Conservation (phyloP, 1,139 yeast genomes). For the Geotrichum klebahnii region DNA sequence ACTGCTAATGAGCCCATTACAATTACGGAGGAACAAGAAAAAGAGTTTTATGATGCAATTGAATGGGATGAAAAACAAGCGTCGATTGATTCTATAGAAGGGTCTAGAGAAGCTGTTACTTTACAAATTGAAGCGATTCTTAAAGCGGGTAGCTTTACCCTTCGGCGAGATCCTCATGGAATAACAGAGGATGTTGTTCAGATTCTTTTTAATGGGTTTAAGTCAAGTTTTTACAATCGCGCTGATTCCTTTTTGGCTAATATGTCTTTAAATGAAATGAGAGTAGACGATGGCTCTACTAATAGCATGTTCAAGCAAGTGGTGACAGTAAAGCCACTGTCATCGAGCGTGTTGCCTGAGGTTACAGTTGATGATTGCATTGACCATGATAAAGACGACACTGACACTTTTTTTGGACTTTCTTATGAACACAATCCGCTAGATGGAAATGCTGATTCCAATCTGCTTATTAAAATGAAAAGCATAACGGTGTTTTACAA, state of each 20-base stretch:
- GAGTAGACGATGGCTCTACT: slow-evolving; percentile 81
- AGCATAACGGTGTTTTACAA: slow-evolving; percentile 90
- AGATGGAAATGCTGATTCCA: slow-evolving; percentile 77
- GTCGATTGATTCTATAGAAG: slow-evolving; percentile 50
- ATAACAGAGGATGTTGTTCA: slow-evolving; percentile 59
- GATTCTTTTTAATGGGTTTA: slow-evolving; percentile 72
- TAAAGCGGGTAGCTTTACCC: slow-evolving; percentile 69
- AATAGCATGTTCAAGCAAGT: slow-evolving; percentile 72
- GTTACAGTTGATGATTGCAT: slow-evolving; percentile 22
- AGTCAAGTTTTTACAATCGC: slow-evolving; percentile 65
- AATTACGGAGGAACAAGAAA: slow-evolving; percentile 42
- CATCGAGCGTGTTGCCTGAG: slow-evolving; percentile 33
- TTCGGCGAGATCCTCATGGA: slow-evolving; percentile 43
- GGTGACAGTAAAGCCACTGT: slow-evolving; percentile 74
- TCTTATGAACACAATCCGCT: slow-evolving; percentile 82
- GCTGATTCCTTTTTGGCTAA: slow-evolving; percentile 71
- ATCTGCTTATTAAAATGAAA: slow-evolving; percentile 64
- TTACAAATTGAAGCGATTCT: slow-evolving; percentile 63
- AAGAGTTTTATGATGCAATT: slow-evolving; percentile 87
- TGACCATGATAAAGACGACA: slow-evolving; percentile 27
- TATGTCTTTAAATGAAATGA: slow-evolving; percentile 72
- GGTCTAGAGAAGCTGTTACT: slow-evolving; percentile 69
- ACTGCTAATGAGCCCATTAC: slow-evolving; percentile 30
- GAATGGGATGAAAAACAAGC: slow-evolving; percentile 75
- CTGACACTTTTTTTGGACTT: slow-evolving; percentile 70